Evolutionary conservation across 1,284 basidiomycete species (phyloP), one percentile per base, ranked within the genome.

Genomic region (Kalmanozyma brasiliensis): DNA sequence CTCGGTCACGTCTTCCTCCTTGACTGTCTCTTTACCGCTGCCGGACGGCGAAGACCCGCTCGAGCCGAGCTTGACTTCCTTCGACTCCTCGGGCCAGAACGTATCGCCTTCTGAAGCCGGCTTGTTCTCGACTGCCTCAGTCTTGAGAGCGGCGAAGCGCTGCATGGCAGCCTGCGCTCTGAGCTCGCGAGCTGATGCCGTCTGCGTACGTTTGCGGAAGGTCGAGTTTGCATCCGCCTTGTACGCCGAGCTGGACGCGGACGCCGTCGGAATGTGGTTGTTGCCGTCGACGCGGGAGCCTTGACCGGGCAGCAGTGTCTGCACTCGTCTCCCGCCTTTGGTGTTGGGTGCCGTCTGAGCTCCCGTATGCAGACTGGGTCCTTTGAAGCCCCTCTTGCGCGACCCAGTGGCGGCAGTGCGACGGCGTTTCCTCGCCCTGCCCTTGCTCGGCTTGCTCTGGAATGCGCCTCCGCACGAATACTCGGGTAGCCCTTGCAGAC

Each of bases 391-490:
- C 36, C 62, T 32, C 41, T 56, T 60, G 47, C 52, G 62, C 8
- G 51, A 26, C 3, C 38, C 22, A 8, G 52, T 37, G 16, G 62
- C 26, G 16, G 29, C 22, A 2, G 56, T 55, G 17, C 53, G 49
- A 36, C 59, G 58, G 17, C 56, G 52, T 34, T 55, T 61, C 11
- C 37, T 47, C 9, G 47, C 22, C 8, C 49, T 40, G 11, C 51
- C 16, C 53, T 64, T 58, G 46, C 43, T 51, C 32, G 57, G 46
- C 45, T 65, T 61, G 49, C 61, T 61, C 16, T 51, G 29, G 26
- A 62, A 74, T 1, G 74, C 74, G 6, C 74, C 74, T 23, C 74
- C 74, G 33, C 74, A 76, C 8, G 71, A 69, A 22, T 74, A 67
- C 33, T 71, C 53, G 9, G 74, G 74, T 8, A 76, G 24, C n/a